phyloP scores from a whole-genome alignment of 441 rosid species.

The Syzygium malaccense region DNA sequence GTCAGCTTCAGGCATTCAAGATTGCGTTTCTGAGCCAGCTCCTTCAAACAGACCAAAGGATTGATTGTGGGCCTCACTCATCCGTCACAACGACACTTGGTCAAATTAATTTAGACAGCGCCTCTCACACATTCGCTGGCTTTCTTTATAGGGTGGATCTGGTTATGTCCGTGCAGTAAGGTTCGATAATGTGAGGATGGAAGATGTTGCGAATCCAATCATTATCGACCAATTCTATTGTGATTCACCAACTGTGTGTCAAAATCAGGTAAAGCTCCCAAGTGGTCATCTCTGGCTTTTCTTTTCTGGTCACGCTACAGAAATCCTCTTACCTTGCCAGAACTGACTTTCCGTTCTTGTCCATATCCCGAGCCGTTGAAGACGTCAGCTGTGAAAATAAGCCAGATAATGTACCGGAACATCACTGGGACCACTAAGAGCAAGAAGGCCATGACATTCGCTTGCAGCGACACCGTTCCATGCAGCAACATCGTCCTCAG shows the following conservation, averaged over 20 bases:
- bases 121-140: not conserved
- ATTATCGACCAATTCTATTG: conserved; percentile 96
- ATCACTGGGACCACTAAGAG: conserved; percentile 76
- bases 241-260: conserved; percentile 77
- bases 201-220: conserved; percentile 78
- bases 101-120: not conserved
- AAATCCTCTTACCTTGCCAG: not conserved
- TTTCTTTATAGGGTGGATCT: conserved; percentile 62
- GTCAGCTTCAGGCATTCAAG: not conserved
- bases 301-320: not conserved
- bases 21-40: not conserved
- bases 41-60: not conserved
- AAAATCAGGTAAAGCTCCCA: conserved; percentile 61
- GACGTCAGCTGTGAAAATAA: conserved; percentile 76
- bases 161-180: conserved; percentile 85
- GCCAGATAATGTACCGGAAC: conserved; percentile 79
- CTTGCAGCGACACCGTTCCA: conserved; percentile 86
- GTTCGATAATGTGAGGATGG: conserved; percentile 76
- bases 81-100: not conserved
- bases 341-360: not conserved
- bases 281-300: not conserved
- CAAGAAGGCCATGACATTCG: conserved; percentile 63
- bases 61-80: not conserved
- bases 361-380: conserved; percentile 4
- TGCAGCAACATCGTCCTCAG: conserved; percentile 71